A percentile compares a stretch with the other conserved stretches of the same genome.
Conservation (phyloP, 805 yeast genomes). For the Nakazawaea pomicola region DNA sequence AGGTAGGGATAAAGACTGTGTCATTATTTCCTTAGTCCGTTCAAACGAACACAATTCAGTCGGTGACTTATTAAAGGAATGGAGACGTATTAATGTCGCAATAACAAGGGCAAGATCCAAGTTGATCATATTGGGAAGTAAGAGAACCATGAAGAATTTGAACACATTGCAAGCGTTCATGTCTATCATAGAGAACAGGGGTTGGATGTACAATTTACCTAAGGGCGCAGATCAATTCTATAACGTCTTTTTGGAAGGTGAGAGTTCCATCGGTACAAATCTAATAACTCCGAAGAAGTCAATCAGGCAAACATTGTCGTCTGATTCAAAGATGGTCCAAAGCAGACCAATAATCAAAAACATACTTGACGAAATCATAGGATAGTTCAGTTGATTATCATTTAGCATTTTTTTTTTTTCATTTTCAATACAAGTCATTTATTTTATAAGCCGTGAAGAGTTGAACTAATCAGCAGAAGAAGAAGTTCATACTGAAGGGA, state of each 20-base stretch:
- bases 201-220: slow-evolving; percentile 65
- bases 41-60: slow-evolving; percentile 61
- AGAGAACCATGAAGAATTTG: slow-evolving; percentile 48
- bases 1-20: slow-evolving; percentile 92
- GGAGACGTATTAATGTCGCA: slow-evolving; percentile 93
- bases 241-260: slow-evolving; percentile 12
- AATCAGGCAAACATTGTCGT: background rate
- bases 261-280: background rate
- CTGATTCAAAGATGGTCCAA: slow-evolving; percentile 4
- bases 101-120: slow-evolving; percentile 87
- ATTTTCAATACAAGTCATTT: background rate
- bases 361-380: slow-evolving; percentile 6
- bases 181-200: slow-evolving; percentile 44
- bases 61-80: slow-evolving; percentile 78
- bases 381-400: background rate
- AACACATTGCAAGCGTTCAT: slow-evolving; percentile 56
- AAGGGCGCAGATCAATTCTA: slow-evolving; percentile 34
- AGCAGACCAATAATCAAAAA: slow-evolving; percentile 8
- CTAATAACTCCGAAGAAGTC: background rate
- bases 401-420: background rate
- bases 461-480: too few relatives aligned
- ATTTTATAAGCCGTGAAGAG: too few relatives aligned
- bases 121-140: slow-evolving; percentile 79
- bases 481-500: too few relatives aligned
- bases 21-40: slow-evolving; percentile 84